Base-by-base conservation (phyloP, 108 stramenopile species). In the Nannochloropsis gaditana region DNA sequence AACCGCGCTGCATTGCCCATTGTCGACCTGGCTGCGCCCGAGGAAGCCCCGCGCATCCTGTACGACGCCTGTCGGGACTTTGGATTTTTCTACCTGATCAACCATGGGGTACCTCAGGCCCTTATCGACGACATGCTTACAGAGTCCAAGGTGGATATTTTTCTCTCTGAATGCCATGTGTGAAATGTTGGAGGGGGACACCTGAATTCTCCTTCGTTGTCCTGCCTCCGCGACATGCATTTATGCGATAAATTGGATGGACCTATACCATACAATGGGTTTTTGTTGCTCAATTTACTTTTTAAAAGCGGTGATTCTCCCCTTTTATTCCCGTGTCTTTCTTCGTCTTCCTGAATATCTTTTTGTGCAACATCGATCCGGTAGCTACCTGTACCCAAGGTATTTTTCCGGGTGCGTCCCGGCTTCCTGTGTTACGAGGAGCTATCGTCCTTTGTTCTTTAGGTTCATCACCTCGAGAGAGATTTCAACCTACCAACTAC, bases 81-180 rank as follows among this genome's bases (percentile, higher is more conserved):
- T 45, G 87, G 87, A 9, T 88, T 88, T 41, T 88, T 88, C 43
- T 86, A 86, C n/a, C 83, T 88, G 9, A 45, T 50, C 10, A 88
- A 88, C 80, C 87, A 88, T 82, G 87, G 87, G 21, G n/a, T 79
- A 83, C 42, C 17, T 41, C 31, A 83, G 59, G n/a, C 19, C 59
- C 59, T 73, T 0, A 73, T 73, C 59, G 59, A 73, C 59, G 59
- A 73, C 5, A 73, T 73, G 59, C n/a, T 73, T 15, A 0, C 59
- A 15, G 19, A 73, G 59, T 73, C 59, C 59, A 73, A 73, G 59
- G 59, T 73, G 3, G 21, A 41, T 9, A 9, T 45, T 41, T n/a
- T 19, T 45, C 17, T 84, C 19, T 5, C 59, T 10, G 1, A 3
- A 44, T 11, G 9, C 9, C 10, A 19, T 43, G 84, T 59, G n/a